These are phyloP conservation scores for Macadamia integrifolia DNA, from an alignment of 164 flowering plant genomes.

Conservation along the genomic window DNA sequence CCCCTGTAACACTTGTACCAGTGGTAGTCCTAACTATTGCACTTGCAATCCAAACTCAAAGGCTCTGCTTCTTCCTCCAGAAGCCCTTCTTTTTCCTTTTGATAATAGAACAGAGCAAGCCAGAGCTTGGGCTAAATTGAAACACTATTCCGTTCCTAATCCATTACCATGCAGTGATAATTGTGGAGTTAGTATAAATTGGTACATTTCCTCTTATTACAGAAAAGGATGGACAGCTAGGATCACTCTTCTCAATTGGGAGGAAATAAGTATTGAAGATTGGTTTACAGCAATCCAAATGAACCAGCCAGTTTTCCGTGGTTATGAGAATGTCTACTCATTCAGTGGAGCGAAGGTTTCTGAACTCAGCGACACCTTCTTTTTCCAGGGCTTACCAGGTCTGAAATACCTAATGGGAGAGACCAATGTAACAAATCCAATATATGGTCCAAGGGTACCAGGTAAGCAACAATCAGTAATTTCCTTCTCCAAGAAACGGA, in stretches of 20 bases:
- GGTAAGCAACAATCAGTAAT: conserved; percentile 84
- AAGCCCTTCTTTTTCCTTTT: conserved; percentile 67
- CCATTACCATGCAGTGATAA: conserved; percentile 64
- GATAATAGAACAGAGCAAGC: conserved; percentile 54
- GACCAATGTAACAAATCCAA: conserved; percentile 47
- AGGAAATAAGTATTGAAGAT: conserved; percentile 31
- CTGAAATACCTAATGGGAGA: conserved; percentile 49
- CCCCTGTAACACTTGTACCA: conserved; percentile 80
- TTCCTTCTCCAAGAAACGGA: conserved; percentile 55
- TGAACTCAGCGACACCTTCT: conserved; percentile 40
- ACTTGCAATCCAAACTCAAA: conserved; percentile 34
- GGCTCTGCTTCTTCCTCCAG: conserved; percentile 58
- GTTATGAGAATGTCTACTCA: conserved; percentile 63
- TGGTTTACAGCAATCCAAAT: conserved; percentile 65
- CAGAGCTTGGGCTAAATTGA: conserved; percentile 51
- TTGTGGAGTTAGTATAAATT: conserved; percentile 74
- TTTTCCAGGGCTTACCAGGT: conserved; percentile 66
- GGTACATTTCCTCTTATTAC: conserved; percentile 65
- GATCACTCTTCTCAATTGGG: conserved; percentile 76
- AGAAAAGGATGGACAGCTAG: conserved; percentile 69
- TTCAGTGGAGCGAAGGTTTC: conserved; percentile 64
- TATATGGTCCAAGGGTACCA: conserved; percentile 53
- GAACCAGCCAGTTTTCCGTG: conserved; percentile 31
- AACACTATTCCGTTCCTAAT: conserved; percentile 32
- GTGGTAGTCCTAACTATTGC: conserved; percentile 44